Evolutionary conservation across 108 stramenopile genomes (phyloP), one percentile per base, ranked within the genome.

Genomic region (Skeletonema grethae): DNA sequence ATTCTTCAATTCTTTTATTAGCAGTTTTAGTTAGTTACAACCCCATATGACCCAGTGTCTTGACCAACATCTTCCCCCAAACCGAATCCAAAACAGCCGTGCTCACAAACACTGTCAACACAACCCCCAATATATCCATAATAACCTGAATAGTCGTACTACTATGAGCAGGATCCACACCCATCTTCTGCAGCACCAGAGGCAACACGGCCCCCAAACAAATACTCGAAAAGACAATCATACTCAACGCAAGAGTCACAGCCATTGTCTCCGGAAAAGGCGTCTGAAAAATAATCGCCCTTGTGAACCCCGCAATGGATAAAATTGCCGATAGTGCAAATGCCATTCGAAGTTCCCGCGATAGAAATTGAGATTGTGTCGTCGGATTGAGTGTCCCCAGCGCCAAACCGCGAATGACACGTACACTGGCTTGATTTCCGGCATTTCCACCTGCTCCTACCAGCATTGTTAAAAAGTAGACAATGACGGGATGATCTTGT

Each of bases 151-250:
- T 96, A 2, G 89, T 91, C 2, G 95, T 96, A 18, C 87, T 88
- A 73, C 86, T 85, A 73, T 96, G 93, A 11, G 95, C 95, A n/a
- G 95, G 92, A 84, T 96, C 95, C 58, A 94, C 83, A 11, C 89
- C 87, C 59, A 93, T 36, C 43, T 61, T 64, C 50, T 93, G 79
- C 72, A 96, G 61, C 12, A 90, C 45, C 61, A 96, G 43, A 9
- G 95, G 95, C 61, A 96, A 70, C 2, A 92, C 63, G 3, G 92
- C 85, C 43, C 95, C 95, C 38, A 94, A 72, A 61, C 87, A 82
- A 43, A 92, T 87, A 50, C 86, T 85, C 56, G 69, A 87, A 69
- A 93, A 82, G 1, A 96, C 95, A 79, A 96, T 96, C 70, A 88
- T 55, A 12, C 80, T 69, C 62, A 96, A 71, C 5, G 88, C 84